These are phyloP conservation scores for Phytophthora kernoviae DNA, from an alignment of 352 stramenopile genomes.

Conservation along the genomic window DNA sequence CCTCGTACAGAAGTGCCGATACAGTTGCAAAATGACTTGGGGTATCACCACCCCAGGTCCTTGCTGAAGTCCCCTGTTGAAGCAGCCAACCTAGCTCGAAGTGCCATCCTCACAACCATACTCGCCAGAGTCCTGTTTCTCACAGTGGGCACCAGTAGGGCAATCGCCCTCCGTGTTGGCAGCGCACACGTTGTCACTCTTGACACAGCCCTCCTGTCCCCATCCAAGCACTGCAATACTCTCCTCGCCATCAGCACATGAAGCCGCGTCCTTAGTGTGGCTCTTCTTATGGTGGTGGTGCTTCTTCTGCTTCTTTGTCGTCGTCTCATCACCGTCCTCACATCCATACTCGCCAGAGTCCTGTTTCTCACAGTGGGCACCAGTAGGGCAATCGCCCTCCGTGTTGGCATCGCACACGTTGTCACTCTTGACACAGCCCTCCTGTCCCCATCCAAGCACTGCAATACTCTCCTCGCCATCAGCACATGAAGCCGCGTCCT, in stretches of 20 bases:
- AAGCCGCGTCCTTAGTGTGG: not conserved
- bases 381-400: conserved; percentile 23
- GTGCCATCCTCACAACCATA: conserved; percentile 14
- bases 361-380: conserved; percentile 24
- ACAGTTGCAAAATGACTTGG: too few species aligned
- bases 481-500: conserved; percentile 1
- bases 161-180: conserved; percentile 7
- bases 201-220: conserved; percentile 21
- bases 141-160: conserved; percentile 23
- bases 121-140: conserved; percentile 17
- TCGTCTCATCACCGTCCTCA: conserved; percentile 4
- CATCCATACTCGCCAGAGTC: conserved; percentile 34
- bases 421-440: conserved; percentile 17
- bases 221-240: conserved; percentile 27
- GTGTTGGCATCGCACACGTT: conserved; percentile 28
- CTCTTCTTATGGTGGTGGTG: too few species aligned
- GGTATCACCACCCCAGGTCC: too few species aligned
- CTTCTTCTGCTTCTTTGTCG: too few species aligned
- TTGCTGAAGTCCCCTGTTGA: not conserved
- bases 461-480: conserved; percentile 23
- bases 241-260: conserved; percentile 9
- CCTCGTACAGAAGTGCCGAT: too few species aligned
- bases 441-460: conserved; percentile 15
- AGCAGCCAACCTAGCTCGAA: conserved; percentile 19
- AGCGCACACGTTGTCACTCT: conserved; percentile 21